Conservation (phyloP, 2,329 filamentous ascomycete species). For the Clarireedia homoeocarpa region DNA sequence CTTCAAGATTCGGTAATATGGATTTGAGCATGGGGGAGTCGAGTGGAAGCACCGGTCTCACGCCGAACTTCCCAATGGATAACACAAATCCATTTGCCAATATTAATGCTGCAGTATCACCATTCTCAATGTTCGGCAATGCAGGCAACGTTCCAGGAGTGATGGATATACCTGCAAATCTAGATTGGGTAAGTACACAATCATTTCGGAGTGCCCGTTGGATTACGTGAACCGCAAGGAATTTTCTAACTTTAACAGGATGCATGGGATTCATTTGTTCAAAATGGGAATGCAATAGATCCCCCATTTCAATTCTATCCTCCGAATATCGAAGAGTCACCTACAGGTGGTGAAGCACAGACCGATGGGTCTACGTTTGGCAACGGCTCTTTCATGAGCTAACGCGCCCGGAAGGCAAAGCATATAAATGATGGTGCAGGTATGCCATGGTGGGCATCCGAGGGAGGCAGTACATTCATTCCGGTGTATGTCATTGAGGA, state of each 20-base stretch:
- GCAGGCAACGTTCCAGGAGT: conserved; percentile 37
- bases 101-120: conserved; percentile 24
- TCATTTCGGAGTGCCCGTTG: background rate
- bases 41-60: conserved; percentile 33
- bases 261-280: conserved; percentile 62
- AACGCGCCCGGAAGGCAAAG: conserved; percentile 27
- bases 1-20: conserved; percentile 21
- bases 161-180: conserved; percentile 47
- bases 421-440: background rate
- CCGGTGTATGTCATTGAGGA: background rate
- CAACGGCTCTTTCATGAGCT: conserved; percentile 29
- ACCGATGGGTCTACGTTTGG: conserved; percentile 19
- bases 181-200: conserved; percentile 52
- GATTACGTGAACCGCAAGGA: conserved; percentile 23
- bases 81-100: conserved; percentile 19
- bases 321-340: conserved; percentile 16
- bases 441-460: background rate
- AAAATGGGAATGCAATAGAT: conserved; percentile 39
- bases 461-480: background rate
- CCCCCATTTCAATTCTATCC: conserved; percentile 27
- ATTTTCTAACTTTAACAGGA: conserved; percentile 36
- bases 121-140: conserved; percentile 45
- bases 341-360: conserved; percentile 14
- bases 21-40: conserved; percentile 26
- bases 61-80: conserved; percentile 32